Percentiles rank a stretch among this genome's conserved stretches.
Conservation (phyloP, 75 land plant genomes). For the Cunninghamia lanceolata region DNA sequence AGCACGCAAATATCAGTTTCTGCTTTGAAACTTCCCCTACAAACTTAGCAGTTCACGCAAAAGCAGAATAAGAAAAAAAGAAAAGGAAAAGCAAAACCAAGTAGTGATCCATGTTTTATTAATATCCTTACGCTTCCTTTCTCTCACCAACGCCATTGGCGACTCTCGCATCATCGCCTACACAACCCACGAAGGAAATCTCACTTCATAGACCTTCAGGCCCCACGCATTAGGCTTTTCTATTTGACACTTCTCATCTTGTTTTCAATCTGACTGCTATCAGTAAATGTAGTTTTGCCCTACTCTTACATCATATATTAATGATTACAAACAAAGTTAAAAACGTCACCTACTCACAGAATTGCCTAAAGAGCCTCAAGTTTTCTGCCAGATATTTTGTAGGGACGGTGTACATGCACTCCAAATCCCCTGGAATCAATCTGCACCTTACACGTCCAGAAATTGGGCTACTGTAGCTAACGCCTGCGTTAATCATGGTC, state of each 20-base stretch:
- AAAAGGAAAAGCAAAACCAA: background rate
- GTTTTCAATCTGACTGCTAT: background rate
- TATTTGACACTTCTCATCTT: background rate
- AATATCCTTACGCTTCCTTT: background rate
- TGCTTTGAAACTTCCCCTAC: background rate
- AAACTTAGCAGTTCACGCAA: background rate
- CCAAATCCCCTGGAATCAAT: too few relatives aligned
- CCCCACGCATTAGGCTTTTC: background rate
- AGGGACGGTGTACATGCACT: too few relatives aligned
- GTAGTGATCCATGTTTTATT: background rate
- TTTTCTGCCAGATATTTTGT: background rate
- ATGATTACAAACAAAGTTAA: background rate
- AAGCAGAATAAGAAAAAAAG: background rate
- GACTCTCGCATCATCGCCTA: slow-evolving; percentile 3
- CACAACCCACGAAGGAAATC: background rate
- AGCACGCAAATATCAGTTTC: slow-evolving; percentile 2
- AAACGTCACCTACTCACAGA: background rate
- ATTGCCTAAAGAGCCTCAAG: too few relatives aligned
- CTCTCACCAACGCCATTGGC: background rate
- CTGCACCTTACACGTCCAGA: too few relatives aligned
- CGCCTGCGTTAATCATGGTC: background rate
- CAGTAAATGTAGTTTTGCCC: background rate
- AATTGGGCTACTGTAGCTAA: too few relatives aligned
- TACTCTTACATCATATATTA: background rate
- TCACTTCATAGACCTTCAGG: background rate